Base-by-base conservation (phyloP, 1,139 yeast genomes). In the Yamadazyma taylorii region DNA sequence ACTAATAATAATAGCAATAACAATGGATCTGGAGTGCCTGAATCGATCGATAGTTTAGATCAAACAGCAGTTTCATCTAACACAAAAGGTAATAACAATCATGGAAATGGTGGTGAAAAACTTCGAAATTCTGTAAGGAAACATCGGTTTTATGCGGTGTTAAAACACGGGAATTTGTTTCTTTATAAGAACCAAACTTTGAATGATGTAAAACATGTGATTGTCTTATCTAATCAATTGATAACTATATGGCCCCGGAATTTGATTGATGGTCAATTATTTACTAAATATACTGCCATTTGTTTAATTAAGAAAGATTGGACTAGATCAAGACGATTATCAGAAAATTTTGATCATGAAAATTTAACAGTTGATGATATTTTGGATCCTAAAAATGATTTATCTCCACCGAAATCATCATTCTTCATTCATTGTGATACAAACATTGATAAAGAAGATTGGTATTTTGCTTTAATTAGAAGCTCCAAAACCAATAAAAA, bases 201-300 rank as follows among this genome's bases (percentile, higher is more conserved):
- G 52, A 73, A 72, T 41, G 83, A 83, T 51, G 82, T 88, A 14
- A 78, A 79, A 47, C 94, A 87, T 58, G 96, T 86, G 5, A 79
- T 90, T 44, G 90, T 86, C 1, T 61, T 90, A 26, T 75, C 85
- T 4, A 78, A 83, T 50, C 79, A 80, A 49, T 69, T 86, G 34
- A 84, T 88, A 1, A 67, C 85, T 0, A 63, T 89, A n/a, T 92
- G 97, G 97, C 98, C 97, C 1, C 74, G 90, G 17, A 66, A 69
- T 35, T 59, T 80, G 26, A 64, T 75, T 1, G 96, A 89, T 53
- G 87, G 82, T 5, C 85, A 85, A 49, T 60, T 90, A 25, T 92
- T 88, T 58, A 79, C 92, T 11, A 85, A 85, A 50, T 75, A 81
- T 51, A 75, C 88, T 12, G 87, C 96, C 16, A 81, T 92, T 32